Percentiles rank a stretch among this genome's conserved stretches.
phyloP scores from a whole-genome alignment of 202 grass and related monocot species.

The Carex arenaria region DNA sequence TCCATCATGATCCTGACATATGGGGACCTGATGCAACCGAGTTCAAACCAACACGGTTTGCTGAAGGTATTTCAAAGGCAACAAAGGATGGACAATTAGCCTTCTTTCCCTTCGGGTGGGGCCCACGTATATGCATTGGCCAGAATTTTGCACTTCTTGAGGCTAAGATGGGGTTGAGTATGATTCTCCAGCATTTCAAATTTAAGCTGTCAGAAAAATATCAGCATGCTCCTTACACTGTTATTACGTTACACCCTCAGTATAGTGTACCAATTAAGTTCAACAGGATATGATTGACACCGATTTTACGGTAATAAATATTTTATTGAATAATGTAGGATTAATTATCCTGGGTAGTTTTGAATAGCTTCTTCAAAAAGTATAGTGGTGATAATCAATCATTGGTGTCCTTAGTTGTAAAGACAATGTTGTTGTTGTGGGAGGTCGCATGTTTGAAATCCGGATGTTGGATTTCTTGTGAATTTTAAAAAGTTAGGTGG shows the following conservation, averaged over 20 bases:
- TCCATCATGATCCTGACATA: constrained; percentile 44
- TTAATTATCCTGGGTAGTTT: no score
- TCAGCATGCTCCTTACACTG: constrained; percentile 43
- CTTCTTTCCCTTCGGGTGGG: constrained; percentile 64
- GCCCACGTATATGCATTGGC: constrained; percentile 55
- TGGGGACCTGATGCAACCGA: constrained; percentile 53
- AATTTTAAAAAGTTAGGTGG: no score
- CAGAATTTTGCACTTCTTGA: constrained; percentile 69
- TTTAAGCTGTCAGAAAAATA: constrained; percentile 52
- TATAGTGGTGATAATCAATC: no score
- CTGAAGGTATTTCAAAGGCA: constrained; percentile 57
- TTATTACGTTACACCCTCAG: constrained; percentile 43
- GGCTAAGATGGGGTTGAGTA: constrained; percentile 50
- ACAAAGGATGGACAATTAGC: constrained; percentile 34
- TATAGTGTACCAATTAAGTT: constrained; percentile 47
- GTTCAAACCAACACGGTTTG: constrained; percentile 70
- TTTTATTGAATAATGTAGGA: background rate
- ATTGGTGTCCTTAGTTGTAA: no score
- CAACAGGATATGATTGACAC: background rate
- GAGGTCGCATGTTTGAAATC: no score
- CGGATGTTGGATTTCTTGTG: no score
- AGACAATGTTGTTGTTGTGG: no score
- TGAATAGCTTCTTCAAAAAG: no score
- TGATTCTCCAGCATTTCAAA: constrained; percentile 57
- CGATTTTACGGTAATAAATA: background rate